Conservation (phyloP, 108 stramenopile genomes). For the Cyclostephanos tholiformis region DNA sequence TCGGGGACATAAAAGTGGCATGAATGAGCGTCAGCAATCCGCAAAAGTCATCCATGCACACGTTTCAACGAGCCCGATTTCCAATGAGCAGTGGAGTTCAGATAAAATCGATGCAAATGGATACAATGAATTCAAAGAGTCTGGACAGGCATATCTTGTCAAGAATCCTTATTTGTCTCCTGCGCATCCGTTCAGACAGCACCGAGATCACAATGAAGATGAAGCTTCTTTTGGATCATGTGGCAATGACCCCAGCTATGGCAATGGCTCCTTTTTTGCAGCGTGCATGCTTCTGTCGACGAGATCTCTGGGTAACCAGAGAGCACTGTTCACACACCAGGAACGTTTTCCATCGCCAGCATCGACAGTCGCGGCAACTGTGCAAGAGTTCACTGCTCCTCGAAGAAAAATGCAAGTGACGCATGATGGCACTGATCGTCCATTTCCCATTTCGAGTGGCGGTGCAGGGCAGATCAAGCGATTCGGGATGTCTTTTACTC, state of each 20-base stretch:
- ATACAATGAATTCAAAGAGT: background rate
- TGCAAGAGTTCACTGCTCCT: constrained; percentile 10
- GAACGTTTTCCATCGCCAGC: constrained; percentile 23
- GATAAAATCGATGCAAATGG: no score
- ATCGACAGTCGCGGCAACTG: constrained; percentile 41
- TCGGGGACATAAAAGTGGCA: background rate
- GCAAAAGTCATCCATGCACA: background rate
- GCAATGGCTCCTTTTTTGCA: background rate
- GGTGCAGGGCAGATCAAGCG: constrained; percentile 40
- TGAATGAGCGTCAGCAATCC: background rate
- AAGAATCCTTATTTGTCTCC: background rate
- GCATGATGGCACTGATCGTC: constrained; percentile 22
- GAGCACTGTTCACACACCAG: no score
- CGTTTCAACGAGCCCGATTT: constrained; percentile 1
- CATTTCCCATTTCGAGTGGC: constrained; percentile 26
- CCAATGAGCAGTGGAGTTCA: background rate
- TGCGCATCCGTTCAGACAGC: background rate
- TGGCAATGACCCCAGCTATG: background rate
- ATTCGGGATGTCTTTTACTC: constrained; percentile 19
- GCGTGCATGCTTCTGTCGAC: background rate
- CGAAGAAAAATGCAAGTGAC: constrained; percentile 2
- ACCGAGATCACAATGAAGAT: background rate
- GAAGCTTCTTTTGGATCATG: background rate
- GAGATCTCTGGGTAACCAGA: background rate
- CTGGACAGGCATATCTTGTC: background rate